Evolutionary conservation across 148 eudicot genomes (phyloP).

Genomic region (Amaranthus hypochondriacus): DNA sequence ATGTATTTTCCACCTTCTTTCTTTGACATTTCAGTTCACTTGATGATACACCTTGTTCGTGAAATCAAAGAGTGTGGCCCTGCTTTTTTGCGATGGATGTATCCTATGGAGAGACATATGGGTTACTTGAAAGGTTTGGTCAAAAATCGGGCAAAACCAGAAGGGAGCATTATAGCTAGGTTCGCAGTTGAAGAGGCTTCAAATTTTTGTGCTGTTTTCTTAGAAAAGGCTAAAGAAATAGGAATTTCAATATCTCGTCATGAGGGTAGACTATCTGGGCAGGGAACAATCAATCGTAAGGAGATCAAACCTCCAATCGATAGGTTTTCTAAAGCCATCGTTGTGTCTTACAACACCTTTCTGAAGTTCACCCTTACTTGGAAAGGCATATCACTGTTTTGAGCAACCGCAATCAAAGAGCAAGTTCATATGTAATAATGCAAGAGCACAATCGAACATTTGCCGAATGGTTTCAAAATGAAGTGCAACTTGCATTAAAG

Average conservation of each 20-base stretch:
- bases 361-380: not conserved
- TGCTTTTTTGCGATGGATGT: not conserved
- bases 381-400: no score
- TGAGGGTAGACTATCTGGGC: no score
- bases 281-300: no score
- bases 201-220: not conserved
- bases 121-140: not conserved
- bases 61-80: not conserved
- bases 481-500: no score
- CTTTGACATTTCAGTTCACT: not conserved
- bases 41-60: constrained; percentile 2
- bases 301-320: no score
- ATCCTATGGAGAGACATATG: constrained; percentile 2
- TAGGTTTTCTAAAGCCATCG: no score
- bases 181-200: not conserved
- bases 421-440: no score
- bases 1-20: constrained; percentile 13
- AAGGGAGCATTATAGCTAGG: not conserved
- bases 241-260: no score
- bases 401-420: no score
- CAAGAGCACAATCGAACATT: no score
- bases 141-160: not conserved
- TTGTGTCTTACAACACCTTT: not conserved
- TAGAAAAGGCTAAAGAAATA: not conserved
- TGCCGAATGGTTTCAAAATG: no score